A percentile compares a stretch with the other conserved stretches of the same genome.
phyloP scores from a whole-genome alignment of 768 basidiomycete genomes.

The Panaeolus cyanescens region DNA sequence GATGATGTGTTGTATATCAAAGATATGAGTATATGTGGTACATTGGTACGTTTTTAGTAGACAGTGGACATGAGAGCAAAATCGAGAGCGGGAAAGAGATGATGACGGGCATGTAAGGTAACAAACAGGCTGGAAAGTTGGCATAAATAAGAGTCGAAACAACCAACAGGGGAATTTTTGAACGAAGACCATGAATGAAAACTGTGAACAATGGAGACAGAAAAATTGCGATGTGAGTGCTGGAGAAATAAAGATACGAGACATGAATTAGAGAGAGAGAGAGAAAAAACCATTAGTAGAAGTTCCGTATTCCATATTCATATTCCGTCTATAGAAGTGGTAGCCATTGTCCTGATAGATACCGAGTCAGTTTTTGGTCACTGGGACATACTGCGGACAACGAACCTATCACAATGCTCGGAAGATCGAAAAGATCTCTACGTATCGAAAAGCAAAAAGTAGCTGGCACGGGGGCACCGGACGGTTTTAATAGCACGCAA shows the following conservation, averaged over 20 bases:
- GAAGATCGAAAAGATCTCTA: constrained; percentile 88
- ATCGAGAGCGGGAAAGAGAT: constrained; percentile 18
- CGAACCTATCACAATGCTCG: constrained; percentile 85
- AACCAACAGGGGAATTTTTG: background rate
- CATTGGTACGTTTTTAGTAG: constrained; percentile 22
- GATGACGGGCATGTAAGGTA: constrained; percentile 10
- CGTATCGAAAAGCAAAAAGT: constrained; percentile 97
- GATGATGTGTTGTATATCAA: background rate
- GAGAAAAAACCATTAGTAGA: constrained; percentile 13
- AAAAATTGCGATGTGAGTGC: constrained; percentile 10
- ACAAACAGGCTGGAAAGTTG: constrained; percentile 7
- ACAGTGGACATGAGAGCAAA: constrained; percentile 12
- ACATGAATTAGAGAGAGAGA: constrained; percentile 21
- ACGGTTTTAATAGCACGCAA: constrained; percentile 85
- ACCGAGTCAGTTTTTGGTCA: background rate
- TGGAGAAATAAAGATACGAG: constrained; percentile 12
- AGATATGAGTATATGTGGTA: constrained; percentile 18
- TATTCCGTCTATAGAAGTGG: constrained; percentile 59
- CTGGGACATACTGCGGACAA: constrained; percentile 7
- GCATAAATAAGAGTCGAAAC: constrained; percentile 9
- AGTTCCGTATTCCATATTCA: constrained; percentile 4
- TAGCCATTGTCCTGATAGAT: constrained; percentile 76
- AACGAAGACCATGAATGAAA: background rate
- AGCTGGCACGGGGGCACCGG: constrained; percentile 82
- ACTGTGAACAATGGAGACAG: background rate